Conservation (phyloP, 306 rosid species). For the Medicago arabica region DNA sequence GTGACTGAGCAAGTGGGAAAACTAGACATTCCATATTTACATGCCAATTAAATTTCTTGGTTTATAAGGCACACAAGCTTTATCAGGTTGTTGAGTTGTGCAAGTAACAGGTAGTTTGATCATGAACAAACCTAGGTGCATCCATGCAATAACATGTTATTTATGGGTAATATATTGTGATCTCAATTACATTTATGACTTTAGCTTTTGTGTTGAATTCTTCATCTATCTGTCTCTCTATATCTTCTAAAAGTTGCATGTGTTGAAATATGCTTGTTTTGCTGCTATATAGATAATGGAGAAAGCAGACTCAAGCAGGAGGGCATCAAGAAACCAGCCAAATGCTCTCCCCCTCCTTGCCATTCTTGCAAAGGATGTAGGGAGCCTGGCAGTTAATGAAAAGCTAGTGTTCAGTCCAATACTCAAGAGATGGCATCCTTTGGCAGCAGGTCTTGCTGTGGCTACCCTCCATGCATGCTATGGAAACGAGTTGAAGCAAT, state of each 20-base stretch:
- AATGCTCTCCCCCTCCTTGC: slow-evolving; percentile 89
- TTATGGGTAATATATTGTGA: slow-evolving; percentile 28
- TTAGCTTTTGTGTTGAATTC: not conserved
- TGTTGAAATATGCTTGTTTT: slow-evolving; percentile 46
- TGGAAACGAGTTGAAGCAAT: slow-evolving; percentile 90
- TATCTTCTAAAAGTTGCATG: slow-evolving; percentile 11
- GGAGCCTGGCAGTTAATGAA: slow-evolving; percentile 83
- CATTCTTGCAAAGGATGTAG: slow-evolving; percentile 95
- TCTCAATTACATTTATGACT: slow-evolving; percentile 24
- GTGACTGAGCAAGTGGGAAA: slow-evolving; percentile 9
- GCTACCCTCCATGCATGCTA: slow-evolving; percentile 96
- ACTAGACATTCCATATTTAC: slow-evolving; percentile 1
- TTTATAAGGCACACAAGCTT: not conserved
- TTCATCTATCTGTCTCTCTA: slow-evolving; percentile 17
- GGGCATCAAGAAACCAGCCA: slow-evolving; percentile 89
- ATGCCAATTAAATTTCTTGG: not conserved
- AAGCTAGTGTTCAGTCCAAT: slow-evolving; percentile 90
- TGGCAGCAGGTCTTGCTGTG: slow-evolving; percentile 95
- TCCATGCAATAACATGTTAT: not conserved
- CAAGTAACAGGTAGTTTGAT: slow-evolving; percentile 19
- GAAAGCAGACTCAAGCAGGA: slow-evolving; percentile 94
- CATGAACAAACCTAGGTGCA: slow-evolving; percentile 11
- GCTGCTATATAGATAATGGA: slow-evolving; percentile 80
- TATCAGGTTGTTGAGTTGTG: not conserved
- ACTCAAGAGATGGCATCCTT: slow-evolving; percentile 93